These are phyloP conservation scores for Salix brachista DNA, from an alignment of 345 rosid genomes.

Conservation along the genomic window DNA sequence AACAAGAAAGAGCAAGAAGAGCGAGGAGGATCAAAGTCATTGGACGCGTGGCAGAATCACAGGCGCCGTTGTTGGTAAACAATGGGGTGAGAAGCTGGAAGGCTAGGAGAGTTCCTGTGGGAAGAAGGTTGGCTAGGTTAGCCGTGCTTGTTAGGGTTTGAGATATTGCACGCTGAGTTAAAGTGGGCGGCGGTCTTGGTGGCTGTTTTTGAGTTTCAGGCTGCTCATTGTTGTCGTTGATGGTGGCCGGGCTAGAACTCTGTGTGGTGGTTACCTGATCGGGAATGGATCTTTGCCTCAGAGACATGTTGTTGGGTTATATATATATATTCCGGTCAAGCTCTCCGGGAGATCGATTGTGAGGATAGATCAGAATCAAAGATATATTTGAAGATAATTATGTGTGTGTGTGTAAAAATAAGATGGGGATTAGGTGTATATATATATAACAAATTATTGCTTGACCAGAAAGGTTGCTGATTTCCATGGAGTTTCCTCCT, in stretches of 20 bases:
- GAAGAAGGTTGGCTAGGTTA: constrained; percentile 87
- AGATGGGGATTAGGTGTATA: neutral
- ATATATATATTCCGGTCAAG: neutral
- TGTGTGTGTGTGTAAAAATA: neutral
- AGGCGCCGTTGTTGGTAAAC: constrained; percentile 77
- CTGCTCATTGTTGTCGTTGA: constrained; percentile 10
- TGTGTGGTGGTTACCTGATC: constrained; percentile 4
- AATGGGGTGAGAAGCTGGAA: constrained; percentile 75
- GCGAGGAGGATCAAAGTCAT: constrained; percentile 54
- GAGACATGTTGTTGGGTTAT: neutral
- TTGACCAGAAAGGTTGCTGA: neutral
- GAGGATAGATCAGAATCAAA: neutral
- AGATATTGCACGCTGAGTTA: constrained; percentile 57
- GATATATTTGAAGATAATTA: neutral
- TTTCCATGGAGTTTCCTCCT: neutral
- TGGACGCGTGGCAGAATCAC: constrained; percentile 59
- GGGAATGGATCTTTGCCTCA: constrained; percentile 26
- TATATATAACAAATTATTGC: neutral
- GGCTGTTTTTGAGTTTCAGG: constrained; percentile 38
- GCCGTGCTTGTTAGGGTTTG: constrained; percentile 78
- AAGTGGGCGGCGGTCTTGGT: constrained; percentile 28
- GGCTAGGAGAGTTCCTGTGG: constrained; percentile 85
- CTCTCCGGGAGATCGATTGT: neutral
- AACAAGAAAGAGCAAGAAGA: constrained; percentile 66
- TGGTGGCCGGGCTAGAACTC: constrained; percentile 17